These are phyloP conservation scores for Macroventuria anomochaeta DNA, from an alignment of 2,329 filamentous ascomycete genomes.

Conservation along the genomic window DNA sequence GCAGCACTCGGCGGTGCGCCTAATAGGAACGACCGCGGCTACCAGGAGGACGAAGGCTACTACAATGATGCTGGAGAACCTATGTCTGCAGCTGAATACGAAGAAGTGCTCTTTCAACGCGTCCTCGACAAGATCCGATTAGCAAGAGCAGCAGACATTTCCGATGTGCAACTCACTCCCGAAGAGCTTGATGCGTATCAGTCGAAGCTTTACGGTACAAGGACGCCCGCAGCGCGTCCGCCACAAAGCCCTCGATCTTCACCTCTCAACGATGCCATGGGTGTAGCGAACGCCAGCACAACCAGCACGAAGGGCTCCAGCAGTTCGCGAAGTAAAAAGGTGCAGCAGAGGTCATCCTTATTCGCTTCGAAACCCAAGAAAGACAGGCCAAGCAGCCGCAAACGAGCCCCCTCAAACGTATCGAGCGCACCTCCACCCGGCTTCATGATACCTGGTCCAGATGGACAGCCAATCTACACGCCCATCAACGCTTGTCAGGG, in stretches of 20 bases:
- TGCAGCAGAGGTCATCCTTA: conserved; percentile 34
- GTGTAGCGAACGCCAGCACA: conserved; percentile 34
- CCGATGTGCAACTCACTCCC: conserved; percentile 79
- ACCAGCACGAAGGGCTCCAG: conserved; percentile 40
- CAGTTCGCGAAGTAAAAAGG: conserved; percentile 48
- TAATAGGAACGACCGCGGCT: conserved; percentile 59
- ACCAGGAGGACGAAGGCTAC: conserved; percentile 59
- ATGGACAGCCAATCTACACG: conserved; percentile 55
- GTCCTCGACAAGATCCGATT: conserved; percentile 81
- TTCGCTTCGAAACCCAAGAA: conserved; percentile 42
- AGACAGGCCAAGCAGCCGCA: conserved; percentile 41
- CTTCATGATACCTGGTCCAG: conserved; percentile 56
- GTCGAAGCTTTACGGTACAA: conserved; percentile 64
- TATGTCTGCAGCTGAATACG: conserved; percentile 57
- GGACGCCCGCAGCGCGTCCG: conserved; percentile 38
- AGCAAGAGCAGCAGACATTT: conserved; percentile 76
- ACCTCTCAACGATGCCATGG: conserved; percentile 40
- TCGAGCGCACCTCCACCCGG: conserved; percentile 48
- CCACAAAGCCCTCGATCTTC: conserved; percentile 31
- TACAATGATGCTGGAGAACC: conserved; percentile 52
- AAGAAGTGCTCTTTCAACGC: conserved; percentile 77
- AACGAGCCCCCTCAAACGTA: conserved; percentile 34
- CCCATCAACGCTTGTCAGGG: conserved; percentile 53
- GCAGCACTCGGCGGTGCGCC: conserved; percentile 57
- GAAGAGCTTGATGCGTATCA: conserved; percentile 84